These are phyloP conservation scores for Pleurostoma richardsiae DNA, from an alignment of 2,329 filamentous ascomycete genomes.

Conservation along the genomic window DNA sequence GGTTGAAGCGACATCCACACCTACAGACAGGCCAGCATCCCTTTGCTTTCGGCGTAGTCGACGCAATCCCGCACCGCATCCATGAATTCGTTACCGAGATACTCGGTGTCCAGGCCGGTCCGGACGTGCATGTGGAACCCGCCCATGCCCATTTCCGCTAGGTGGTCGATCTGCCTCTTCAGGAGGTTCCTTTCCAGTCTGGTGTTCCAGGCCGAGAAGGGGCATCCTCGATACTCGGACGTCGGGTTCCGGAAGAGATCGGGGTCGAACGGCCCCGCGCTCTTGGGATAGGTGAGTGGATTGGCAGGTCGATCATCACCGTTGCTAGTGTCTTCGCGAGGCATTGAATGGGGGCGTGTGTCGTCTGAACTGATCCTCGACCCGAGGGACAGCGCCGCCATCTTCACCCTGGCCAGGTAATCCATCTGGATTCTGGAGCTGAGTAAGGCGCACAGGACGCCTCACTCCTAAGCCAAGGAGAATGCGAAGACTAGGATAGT, in stretches of 20 bases:
- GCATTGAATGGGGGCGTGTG: too few relatives aligned
- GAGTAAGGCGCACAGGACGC: too few relatives aligned
- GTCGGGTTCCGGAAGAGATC: slow-evolving; percentile 20
- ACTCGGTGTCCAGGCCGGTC: slow-evolving; percentile 23
- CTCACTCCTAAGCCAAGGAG: too few relatives aligned
- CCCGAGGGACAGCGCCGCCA: too few relatives aligned
- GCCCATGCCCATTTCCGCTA: slow-evolving; percentile 23
- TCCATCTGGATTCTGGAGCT: too few relatives aligned
- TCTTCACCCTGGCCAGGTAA: too few relatives aligned
- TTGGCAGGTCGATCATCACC: slow-evolving; percentile 8
- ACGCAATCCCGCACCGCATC: slow-evolving; percentile 19
- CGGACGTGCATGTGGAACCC: slow-evolving; percentile 25
- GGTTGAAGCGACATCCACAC: too few relatives aligned
- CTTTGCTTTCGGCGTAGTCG: slow-evolving; percentile 21
- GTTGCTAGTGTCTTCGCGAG: too few relatives aligned
- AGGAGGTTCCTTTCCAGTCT: slow-evolving; percentile 19
- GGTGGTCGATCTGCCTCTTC: slow-evolving; percentile 21
- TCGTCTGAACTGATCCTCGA: too few relatives aligned
- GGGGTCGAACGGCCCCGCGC: slow-evolving; percentile 12
- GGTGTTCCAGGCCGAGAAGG: slow-evolving; percentile 23
- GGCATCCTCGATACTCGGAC: slow-evolving; percentile 22
- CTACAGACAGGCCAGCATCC: slow-evolving; percentile 21
- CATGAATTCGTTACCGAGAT: slow-evolving; percentile 23
- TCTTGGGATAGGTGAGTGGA: slow-evolving; percentile 22
- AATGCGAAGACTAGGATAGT: too few relatives aligned